These are phyloP conservation scores for Cladosporium sp. DNA, from an alignment of 2,329 filamentous ascomycete species.

Conservation along the genomic window DNA sequence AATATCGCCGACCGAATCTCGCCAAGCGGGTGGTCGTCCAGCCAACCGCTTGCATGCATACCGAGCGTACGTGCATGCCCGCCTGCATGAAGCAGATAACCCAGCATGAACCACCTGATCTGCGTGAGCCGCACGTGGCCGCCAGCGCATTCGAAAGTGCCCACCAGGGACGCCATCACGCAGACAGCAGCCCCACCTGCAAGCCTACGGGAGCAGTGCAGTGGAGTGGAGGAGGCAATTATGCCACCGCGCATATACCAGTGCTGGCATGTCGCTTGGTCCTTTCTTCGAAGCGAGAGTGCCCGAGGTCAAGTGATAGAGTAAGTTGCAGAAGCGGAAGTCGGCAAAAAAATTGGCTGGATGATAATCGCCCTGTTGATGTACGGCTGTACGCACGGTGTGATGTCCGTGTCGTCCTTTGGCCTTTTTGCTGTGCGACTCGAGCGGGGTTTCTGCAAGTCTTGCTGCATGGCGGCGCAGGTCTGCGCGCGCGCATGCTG, in stretches of 20 bases:
- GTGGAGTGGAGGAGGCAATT: not conserved
- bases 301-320: conserved; percentile 3
- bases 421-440: not conserved
- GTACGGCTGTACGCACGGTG: not conserved
- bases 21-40: not conserved
- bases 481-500: not conserved
- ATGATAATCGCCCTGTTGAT: not conserved
- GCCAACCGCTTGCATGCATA: conserved; percentile 1
- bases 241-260: not conserved
- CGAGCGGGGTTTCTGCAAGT: not conserved
- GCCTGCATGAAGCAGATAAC: not conserved
- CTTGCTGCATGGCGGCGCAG: not conserved
- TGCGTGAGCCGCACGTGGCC: not conserved
- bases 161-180: not conserved
- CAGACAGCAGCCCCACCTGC: not conserved
- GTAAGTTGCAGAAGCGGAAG: not conserved
- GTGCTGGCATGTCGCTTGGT: not conserved
- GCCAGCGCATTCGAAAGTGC: not conserved
- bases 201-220: not conserved
- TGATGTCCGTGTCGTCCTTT: not conserved
- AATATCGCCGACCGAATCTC: not conserved
- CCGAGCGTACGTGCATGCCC: not conserved
- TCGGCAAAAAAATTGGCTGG: not conserved
- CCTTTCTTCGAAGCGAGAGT: not conserved
- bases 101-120: conserved; percentile 3